phyloP scores from a whole-genome alignment of 2,329 filamentous ascomycete species.

The Domatiomyces catenatus region DNA sequence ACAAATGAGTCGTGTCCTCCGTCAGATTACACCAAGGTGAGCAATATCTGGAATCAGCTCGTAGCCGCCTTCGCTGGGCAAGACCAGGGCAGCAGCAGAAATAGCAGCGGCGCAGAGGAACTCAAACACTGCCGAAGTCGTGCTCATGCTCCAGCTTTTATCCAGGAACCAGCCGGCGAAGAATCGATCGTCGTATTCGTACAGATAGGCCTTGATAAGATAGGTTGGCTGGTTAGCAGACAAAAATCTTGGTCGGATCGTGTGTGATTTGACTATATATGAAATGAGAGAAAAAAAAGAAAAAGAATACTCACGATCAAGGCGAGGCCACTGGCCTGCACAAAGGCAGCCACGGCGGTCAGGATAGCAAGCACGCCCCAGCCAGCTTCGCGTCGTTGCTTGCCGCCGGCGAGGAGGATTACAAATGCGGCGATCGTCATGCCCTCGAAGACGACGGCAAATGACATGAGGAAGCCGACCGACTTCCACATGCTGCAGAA shows the following conservation, averaged over 20 bases:
- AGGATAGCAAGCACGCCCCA: conserved; percentile 63
- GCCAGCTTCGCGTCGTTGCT: conserved; percentile 62
- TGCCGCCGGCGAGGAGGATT: conserved; percentile 62
- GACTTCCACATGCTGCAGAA: conserved; percentile 91
- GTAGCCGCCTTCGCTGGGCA: conserved; percentile 74
- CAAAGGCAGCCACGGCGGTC: conserved; percentile 47
- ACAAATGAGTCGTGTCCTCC: not conserved
- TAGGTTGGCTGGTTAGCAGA: conserved; percentile 1
- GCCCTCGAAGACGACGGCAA: conserved; percentile 67
- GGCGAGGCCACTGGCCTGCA: conserved; percentile 62
- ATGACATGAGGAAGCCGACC: conserved; percentile 73
- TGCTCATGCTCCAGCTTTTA: conserved; percentile 60
- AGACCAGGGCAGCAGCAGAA: conserved; percentile 48
- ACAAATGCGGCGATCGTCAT: conserved; percentile 66
- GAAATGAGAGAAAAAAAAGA: no score
- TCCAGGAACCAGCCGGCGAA: conserved; percentile 68
- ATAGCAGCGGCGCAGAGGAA: conserved; percentile 43
- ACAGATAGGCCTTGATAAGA: conserved; percentile 55
- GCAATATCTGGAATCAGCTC: conserved; percentile 47
- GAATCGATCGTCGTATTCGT: conserved; percentile 70
- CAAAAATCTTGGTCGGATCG: no score
- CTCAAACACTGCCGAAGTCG: conserved; percentile 43
- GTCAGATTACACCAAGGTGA: not conserved
- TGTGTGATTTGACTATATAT: no score
- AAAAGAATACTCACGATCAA: conserved; percentile 53